Conservation (phyloP, 2,329 filamentous ascomycete genomes). For the Aureobasidium sp. region DNA sequence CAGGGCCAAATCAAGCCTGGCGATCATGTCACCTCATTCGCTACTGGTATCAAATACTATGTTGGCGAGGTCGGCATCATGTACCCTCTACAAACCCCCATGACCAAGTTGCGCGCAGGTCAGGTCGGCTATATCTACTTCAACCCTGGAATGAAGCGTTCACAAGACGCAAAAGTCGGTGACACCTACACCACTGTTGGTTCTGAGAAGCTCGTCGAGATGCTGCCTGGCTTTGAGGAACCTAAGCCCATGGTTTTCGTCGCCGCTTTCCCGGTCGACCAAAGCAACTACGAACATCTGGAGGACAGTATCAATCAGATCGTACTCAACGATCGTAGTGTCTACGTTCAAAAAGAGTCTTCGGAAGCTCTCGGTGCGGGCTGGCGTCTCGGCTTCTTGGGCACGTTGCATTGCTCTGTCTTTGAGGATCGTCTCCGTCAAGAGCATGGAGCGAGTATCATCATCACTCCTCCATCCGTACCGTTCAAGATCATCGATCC, state of each 20-base stretch:
- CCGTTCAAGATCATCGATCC: conserved; percentile 78
- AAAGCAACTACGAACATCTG: conserved; percentile 74
- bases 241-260: conserved; percentile 99
- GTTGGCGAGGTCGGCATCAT: conserved; percentile 97
- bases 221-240: conserved; percentile 88
- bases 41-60: conserved; percentile 79
- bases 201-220: conserved; percentile 64
- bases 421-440: conserved; percentile 92
- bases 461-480: conserved; percentile 93
- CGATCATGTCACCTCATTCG: conserved; percentile 79
- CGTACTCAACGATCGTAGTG: conserved; percentile 87
- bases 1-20: conserved; percentile 77
- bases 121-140: conserved; percentile 97
- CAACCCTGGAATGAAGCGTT: conserved; percentile 96
- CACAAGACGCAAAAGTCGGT: conserved; percentile 89
- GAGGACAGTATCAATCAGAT: conserved; percentile 93
- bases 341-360: conserved; percentile 87
- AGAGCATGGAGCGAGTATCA: conserved; percentile 89
- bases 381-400: conserved; percentile 88
- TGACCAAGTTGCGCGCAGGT: conserved; percentile 71
- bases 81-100: conserved; percentile 78
- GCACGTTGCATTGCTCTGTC: conserved; percentile 97
- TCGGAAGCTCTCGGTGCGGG: conserved; percentile 90
- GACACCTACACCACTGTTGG: conserved; percentile 87
- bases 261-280: conserved; percentile 88